A percentile compares a stretch with the other conserved stretches of the same genome.
These are phyloP conservation scores for Mucor mucedo DNA, from an alignment of 371 early-diverging fungal species.

Conservation along the genomic window DNA sequence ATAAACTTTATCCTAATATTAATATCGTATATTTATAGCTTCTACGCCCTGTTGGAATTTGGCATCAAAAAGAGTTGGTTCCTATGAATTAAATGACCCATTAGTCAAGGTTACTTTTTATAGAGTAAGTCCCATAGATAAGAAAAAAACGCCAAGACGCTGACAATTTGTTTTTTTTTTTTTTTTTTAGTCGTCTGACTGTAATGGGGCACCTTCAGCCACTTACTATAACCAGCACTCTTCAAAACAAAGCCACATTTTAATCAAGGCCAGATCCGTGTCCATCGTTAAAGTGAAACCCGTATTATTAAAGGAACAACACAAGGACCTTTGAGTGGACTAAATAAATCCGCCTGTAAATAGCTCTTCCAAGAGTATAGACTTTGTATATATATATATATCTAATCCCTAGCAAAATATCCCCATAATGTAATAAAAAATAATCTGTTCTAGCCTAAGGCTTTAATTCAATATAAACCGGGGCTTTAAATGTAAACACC, in stretches of 20 bases:
- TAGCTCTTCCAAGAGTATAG: not conserved
- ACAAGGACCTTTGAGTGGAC: not conserved
- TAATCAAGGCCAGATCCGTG: conserved; percentile 32
- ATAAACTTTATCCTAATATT: not conserved
- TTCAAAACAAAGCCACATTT: conserved; percentile 21
- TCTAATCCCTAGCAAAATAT: too few relatives aligned
- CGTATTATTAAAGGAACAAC: conserved; percentile 18
- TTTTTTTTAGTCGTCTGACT: conserved; percentile 26
- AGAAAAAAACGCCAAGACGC: not conserved
- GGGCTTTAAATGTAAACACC: too few relatives aligned
- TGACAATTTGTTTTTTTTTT: not conserved
- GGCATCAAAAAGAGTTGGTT: conserved; percentile 32
- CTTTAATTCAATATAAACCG: too few relatives aligned
- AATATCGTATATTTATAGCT: conserved; percentile 10
- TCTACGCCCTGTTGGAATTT: conserved; percentile 31
- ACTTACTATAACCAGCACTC: conserved; percentile 19
- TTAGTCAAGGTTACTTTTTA: conserved; percentile 35
- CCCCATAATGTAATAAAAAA: too few relatives aligned
- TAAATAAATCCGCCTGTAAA: not conserved
- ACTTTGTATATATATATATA: too few relatives aligned
- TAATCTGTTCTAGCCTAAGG: too few relatives aligned
- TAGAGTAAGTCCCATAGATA: conserved; percentile 18
- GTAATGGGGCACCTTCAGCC: conserved; percentile 31
- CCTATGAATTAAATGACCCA: conserved; percentile 35
- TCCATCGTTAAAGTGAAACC: conserved; percentile 29